phyloP scores from a whole-genome alignment of 1,139 yeast genomes.

The Pichia sp. region DNA sequence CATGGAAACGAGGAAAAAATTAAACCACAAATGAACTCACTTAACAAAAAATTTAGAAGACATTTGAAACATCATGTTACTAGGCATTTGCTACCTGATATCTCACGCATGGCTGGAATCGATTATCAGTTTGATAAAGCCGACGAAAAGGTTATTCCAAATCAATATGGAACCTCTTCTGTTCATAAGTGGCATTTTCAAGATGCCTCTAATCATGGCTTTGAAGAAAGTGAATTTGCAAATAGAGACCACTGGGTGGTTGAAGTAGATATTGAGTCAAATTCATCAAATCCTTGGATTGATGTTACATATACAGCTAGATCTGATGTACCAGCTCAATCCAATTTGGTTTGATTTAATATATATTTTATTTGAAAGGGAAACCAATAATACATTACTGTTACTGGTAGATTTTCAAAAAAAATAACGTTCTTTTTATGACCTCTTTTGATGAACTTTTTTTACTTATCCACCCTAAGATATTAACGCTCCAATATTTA shows the following conservation, averaged over 20 bases:
- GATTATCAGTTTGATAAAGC: constrained; percentile 25
- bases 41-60: constrained; percentile 63
- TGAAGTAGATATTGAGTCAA: constrained; percentile 44
- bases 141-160: constrained; percentile 30
- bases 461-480: too few relatives aligned
- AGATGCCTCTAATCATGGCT: constrained; percentile 47
- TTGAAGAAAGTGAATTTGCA: constrained; percentile 36
- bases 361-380: too few relatives aligned
- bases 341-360: too few relatives aligned
- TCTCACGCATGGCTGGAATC: constrained; percentile 50
- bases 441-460: too few relatives aligned
- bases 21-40: constrained; percentile 64
- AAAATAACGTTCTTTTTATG: too few relatives aligned
- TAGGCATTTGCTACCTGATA: constrained; percentile 61
- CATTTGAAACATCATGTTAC: constrained; percentile 69
- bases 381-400: too few relatives aligned
- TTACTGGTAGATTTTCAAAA: too few relatives aligned
- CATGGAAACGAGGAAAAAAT: constrained; percentile 66
- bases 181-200: constrained; percentile 37
- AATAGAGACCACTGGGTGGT: constrained; percentile 46
- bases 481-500: too few relatives aligned
- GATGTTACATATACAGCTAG: constrained; percentile 37
- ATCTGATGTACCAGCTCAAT: neutral
- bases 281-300: constrained; percentile 45
- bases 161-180: constrained; percentile 22